A percentile compares a stretch with the other conserved stretches of the same genome.
These are phyloP conservation scores for Whalleya microplaca DNA, from an alignment of 2,329 filamentous ascomycete species.

Conservation along the genomic window DNA sequence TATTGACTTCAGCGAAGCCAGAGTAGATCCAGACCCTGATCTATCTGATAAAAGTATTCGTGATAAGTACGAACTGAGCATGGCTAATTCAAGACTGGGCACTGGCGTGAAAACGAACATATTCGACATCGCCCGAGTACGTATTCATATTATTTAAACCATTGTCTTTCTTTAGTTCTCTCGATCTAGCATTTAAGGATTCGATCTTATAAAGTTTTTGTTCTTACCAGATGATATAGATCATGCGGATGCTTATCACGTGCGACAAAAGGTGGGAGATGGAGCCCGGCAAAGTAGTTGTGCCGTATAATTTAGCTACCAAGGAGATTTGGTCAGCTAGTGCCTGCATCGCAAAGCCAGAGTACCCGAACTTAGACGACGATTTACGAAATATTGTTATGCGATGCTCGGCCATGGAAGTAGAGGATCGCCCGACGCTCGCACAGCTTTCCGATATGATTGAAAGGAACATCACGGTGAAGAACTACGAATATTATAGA, in stretches of 20 bases:
- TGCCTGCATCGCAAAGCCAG: neutral
- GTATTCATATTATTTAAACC: neutral
- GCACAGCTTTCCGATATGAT: neutral
- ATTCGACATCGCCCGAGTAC: neutral
- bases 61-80: neutral
- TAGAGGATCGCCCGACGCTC: neutral
- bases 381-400: neutral
- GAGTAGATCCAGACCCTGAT: neutral
- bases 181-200: neutral
- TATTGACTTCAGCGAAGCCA: neutral
- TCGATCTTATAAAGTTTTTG: neutral
- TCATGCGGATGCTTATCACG: slow-evolving; percentile 3
- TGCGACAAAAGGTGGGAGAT: neutral
- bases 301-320: neutral
- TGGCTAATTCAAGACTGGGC: neutral
- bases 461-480: neutral
- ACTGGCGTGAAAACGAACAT: neutral
- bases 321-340: neutral
- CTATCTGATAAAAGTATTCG: neutral
- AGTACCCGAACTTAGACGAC: slow-evolving; percentile 2
- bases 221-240: neutral
- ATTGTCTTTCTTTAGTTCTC: neutral
- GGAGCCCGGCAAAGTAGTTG: neutral
- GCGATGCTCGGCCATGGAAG: neutral
- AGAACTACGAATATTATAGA: neutral